These are phyloP conservation scores for Mycena filopes DNA, from an alignment of 768 basidiomycete species.

Conservation along the genomic window DNA sequence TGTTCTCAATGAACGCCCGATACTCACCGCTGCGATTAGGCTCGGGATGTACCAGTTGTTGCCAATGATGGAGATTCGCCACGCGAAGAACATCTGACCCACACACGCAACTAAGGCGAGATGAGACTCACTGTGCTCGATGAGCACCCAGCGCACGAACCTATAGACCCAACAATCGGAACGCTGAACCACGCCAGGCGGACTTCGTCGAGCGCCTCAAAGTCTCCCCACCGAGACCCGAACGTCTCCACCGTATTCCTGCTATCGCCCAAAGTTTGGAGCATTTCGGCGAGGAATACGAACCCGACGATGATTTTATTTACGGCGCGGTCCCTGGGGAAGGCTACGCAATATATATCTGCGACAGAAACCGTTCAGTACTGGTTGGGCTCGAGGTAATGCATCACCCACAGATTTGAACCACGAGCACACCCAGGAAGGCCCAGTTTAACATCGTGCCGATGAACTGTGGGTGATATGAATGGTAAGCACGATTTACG, in stretches of 20 bases:
- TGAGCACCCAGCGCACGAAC: constrained; percentile 10
- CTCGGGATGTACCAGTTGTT: not conserved
- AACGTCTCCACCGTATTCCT: constrained; percentile 33
- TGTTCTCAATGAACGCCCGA: too few species aligned
- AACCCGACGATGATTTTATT: constrained; percentile 29
- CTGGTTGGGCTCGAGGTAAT: not conserved
- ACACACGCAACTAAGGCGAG: constrained; percentile 10
- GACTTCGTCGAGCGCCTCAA: constrained; percentile 23
- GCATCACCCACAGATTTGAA: constrained; percentile 1
- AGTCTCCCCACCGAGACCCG: constrained; percentile 31
- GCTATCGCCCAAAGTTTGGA: constrained; percentile 30
- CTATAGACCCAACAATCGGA: constrained; percentile 28
- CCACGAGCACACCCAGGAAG: not conserved
- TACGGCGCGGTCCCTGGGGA: constrained; percentile 35
- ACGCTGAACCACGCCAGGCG: constrained; percentile 33
- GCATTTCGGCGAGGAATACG: constrained; percentile 29
- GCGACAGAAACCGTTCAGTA: not conserved
- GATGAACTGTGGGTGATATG: not conserved
- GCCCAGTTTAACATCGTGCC: constrained; percentile 16
- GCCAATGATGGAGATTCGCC: constrained; percentile 13
- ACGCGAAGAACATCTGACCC: constrained; percentile 23
- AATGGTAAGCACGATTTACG: too few species aligned
- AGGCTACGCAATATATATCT: constrained; percentile 47
- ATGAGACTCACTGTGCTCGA: not conserved
- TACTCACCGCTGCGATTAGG: constrained; percentile 7